Evolutionary conservation across 805 yeast genomes (phyloP).

Genomic region (Suhomyces kilbournensis): DNA sequence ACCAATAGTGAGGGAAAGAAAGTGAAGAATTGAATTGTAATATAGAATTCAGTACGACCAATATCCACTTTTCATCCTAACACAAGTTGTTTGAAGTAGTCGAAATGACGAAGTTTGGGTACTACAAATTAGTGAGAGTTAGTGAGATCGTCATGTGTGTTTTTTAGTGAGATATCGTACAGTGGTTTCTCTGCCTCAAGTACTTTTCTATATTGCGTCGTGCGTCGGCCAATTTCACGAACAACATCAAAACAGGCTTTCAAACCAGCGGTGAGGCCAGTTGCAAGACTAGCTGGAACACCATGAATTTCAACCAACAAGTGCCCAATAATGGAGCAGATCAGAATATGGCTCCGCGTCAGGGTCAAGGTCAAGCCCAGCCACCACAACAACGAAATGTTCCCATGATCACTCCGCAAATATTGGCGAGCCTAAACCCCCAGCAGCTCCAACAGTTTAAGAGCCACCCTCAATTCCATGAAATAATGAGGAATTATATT

Average conservation of each 20-base stretch:
- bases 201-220: neutral
- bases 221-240: neutral
- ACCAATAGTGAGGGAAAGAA: no score
- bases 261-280: neutral
- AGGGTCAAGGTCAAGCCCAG: neutral
- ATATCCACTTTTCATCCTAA: no score
- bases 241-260: neutral
- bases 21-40: no score
- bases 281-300: neutral
- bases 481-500: conserved; percentile 37
- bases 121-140: no score
- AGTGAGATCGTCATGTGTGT: no score
- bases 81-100: no score
- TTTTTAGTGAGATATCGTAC: no score
- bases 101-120: no score
- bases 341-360: conserved; percentile 9
- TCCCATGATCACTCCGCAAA: conserved; percentile 26
- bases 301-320: conserved; percentile 15
- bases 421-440: conserved; percentile 30
- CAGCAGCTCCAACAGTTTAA: conserved; percentile 42
- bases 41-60: no score
- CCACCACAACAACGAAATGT: conserved; percentile 16
- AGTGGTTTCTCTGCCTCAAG: no score
- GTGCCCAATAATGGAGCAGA: conserved; percentile 9
- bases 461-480: conserved; percentile 43